These are phyloP conservation scores for Neurospora sp. DNA, from an alignment of 495 filamentous ascomycete genomes.

Conservation along the genomic window DNA sequence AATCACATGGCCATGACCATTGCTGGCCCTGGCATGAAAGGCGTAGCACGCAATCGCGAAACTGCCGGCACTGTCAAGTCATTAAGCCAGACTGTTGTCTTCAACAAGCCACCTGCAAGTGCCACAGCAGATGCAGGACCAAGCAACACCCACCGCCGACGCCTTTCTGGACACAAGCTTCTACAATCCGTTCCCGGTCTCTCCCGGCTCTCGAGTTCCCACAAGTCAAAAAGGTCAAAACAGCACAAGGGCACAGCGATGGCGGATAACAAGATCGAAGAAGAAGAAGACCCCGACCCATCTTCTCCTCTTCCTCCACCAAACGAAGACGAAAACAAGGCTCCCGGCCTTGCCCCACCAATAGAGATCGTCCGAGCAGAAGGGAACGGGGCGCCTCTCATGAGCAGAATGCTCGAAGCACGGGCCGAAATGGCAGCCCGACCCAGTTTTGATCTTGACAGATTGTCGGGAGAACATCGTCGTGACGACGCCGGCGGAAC, in stretches of 20 bases:
- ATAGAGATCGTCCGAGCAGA: slow-evolving; percentile 26
- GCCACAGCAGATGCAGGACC: background rate
- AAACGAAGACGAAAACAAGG: background rate
- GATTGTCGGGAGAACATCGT: slow-evolving; percentile 20
- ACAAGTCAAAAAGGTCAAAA: slow-evolving; percentile 30
- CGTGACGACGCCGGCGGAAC: slow-evolving; percentile 25
- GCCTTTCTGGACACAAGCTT: slow-evolving; percentile 18
- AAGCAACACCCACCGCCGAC: background rate
- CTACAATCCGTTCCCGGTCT: slow-evolving; percentile 49
- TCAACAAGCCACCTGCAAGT: background rate
- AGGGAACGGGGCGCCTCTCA: slow-evolving; percentile 50
- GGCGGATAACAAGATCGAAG: slow-evolving; percentile 12
- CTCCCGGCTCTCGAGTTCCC: slow-evolving; percentile 18
- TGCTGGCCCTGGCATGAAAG: slow-evolving; percentile 7
- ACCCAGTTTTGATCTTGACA: slow-evolving; percentile 43
- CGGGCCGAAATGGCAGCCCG: slow-evolving; percentile 51
- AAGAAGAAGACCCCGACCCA: slow-evolving; percentile 4
- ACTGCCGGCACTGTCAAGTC: background rate
- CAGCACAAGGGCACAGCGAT: slow-evolving; percentile 14
- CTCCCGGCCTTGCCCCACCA: slow-evolving; percentile 8
- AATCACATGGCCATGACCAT: slow-evolving; percentile 22
- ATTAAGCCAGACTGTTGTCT: background rate
- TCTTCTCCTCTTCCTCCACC: background rate
- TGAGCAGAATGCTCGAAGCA: slow-evolving; percentile 80
- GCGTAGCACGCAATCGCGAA: background rate